phyloP scores from a whole-genome alignment of 345 rosid species.

The Salix purpurea region DNA sequence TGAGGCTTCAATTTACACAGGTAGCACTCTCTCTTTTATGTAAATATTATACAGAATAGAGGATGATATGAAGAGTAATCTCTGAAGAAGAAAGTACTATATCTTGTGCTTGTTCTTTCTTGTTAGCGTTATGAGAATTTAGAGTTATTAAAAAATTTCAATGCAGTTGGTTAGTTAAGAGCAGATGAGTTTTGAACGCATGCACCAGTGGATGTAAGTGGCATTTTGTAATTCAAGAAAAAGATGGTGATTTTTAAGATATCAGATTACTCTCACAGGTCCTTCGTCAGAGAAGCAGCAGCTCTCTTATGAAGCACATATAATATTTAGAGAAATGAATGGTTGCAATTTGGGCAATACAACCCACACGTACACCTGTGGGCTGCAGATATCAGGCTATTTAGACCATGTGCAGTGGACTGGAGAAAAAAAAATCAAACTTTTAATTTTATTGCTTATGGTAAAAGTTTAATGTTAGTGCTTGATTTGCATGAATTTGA shows the following conservation, averaged over 20 bases:
- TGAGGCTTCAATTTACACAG: constrained; percentile 99
- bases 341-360: not conserved
- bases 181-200: not conserved
- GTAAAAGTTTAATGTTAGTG: not conserved
- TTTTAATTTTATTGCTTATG: not conserved
- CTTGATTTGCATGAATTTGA: not conserved
- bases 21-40: constrained; percentile 23
- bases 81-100: not conserved
- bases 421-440: not conserved
- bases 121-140: not conserved
- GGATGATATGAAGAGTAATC: constrained; percentile 1
- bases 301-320: not conserved
- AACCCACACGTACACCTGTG: not conserved
- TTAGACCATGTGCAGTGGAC: not conserved
- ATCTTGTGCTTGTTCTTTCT: not conserved
- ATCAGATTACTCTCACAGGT: not conserved
- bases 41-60: not conserved
- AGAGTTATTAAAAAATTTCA: not conserved
- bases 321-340: not conserved
- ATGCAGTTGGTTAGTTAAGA: not conserved
- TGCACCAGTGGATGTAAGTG: not conserved
- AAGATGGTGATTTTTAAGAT: not conserved
- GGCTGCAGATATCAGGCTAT: not conserved
- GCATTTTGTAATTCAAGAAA: not conserved
- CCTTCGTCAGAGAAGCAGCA: not conserved